Base-by-base conservation (phyloP, 441 rosid genomes). In the Populus hybrid region DNA sequence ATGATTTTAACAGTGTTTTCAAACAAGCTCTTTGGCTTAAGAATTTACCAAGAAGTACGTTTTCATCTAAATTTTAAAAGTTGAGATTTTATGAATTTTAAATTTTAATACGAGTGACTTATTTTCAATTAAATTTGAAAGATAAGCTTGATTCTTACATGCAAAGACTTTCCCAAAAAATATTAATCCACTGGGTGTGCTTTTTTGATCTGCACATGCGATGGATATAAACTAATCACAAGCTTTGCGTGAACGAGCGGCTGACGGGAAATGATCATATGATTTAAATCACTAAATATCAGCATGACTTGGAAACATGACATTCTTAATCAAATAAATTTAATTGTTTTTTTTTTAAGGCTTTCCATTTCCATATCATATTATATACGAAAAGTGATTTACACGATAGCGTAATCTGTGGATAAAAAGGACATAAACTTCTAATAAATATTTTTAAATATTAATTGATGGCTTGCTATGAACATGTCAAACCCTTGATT, bases 1-100 rank as follows among this genome's bases (percentile, higher is more conserved):
- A 38, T 1, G 10, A 2, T 38, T 38, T 38, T 1, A 9, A 38
- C 0, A 0, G 9, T 0, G 0, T 38, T 38, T 1, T 38, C 0
- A 38, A 0, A 38, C 0, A 38, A 38, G 2, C 11, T 38, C 1
- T 38, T 38, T 38, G 1, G 42, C 10, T 38, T 38, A 2, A 38
- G 42, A 1, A 38, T 38, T 7, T 38, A 38, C 1, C 42, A 38
- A 38, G 3, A 1, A 1, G 1, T 1, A 9, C 11, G 42, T 38
- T 1, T 38, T 38, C 42, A 38, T 38, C 42, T 38, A 38, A 38
- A 38, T 38, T 38, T 38, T 38, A 38, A 38, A 38, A 3, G 11
- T 38, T 38, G 46, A 38, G 46, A 38, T 38, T 38, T 38, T 38
- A 38, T 38, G 46, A 38, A 38, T 38, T 38, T 53, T 18, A 53